Base-by-base conservation (phyloP, 192 early-diverging fungal species). In the Podila minutissima region DNA sequence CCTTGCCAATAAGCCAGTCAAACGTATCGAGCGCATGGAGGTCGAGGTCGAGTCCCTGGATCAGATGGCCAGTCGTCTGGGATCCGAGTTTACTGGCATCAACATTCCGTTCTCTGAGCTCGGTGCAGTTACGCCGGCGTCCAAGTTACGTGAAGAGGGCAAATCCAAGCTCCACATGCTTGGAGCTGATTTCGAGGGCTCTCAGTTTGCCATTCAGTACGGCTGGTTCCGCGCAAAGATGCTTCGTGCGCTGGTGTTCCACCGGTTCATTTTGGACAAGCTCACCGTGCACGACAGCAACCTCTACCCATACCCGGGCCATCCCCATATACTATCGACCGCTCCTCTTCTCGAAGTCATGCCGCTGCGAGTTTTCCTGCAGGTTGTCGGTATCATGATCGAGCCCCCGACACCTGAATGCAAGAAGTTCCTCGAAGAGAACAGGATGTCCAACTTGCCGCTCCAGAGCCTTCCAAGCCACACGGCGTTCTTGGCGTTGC, bases 171-270 rank as follows among this genome's bases (percentile, higher is more conserved):
- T 53, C 15, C 64, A 53, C 3, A 29, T 12, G 15, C 38, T 49
- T 13, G 66, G 66, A 59, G 29, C 24, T 15, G 74, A 75, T 11
- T 55, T 60, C 58, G 74, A 77, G 7, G 66, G 67, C 37, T 66
- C 62, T 10, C 63, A 62, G 46, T 64, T 33, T 60, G 71, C 67
- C 55, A 61, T 51, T 11, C 64, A 72, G n/a, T 85, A 72, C 46
- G 84, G 84, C 2, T 85, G 81, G 81, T 75, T 79, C 61, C 69
- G 62, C 5, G 84, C 84, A 41, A 85, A 85, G 55, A 85, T 85
- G 84, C 74, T 85, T 73, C 67, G 84, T n/a, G 84, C 84, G 9
- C 71, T 83, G 32, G 67, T 79, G 2, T 75, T 85, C 24, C 84
- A 85, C 53, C 81, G 82, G 26, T 81, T 77, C 62, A 35, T 85